Percentiles rank a stretch among this genome's conserved stretches.
Conservation (phyloP, 441 rosid genomes). For the Lepidium campestre region DNA sequence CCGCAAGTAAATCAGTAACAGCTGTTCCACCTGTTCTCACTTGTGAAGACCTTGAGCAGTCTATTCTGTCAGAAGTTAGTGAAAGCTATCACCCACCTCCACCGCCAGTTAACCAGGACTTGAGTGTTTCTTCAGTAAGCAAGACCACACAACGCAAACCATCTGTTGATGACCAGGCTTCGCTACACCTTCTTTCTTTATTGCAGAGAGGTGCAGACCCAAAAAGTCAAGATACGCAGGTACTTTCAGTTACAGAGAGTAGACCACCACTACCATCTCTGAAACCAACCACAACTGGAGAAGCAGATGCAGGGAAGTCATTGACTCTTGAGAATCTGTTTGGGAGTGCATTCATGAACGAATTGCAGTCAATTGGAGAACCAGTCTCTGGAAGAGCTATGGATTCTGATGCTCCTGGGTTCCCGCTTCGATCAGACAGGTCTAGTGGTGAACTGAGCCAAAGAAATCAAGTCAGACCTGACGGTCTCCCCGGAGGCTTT, state of each 20-base stretch:
- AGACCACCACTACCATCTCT: slow-evolving; percentile 32
- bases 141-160: slow-evolving; percentile 43
- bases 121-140: slow-evolving; percentile 28
- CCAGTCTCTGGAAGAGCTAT: slow-evolving; percentile 44
- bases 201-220: slow-evolving; percentile 56
- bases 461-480: slow-evolving; percentile 44
- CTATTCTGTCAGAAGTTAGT: slow-evolving; percentile 68
- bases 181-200: slow-evolving; percentile 85
- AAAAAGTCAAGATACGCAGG: slow-evolving; percentile 17
- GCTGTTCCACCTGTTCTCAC: slow-evolving; percentile 75
- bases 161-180: slow-evolving; percentile 56
- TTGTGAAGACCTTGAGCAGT: slow-evolving; percentile 98
- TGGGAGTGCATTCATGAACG: slow-evolving; percentile 94
- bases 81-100: slow-evolving; percentile 37
- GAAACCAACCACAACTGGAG: slow-evolving; percentile 31
- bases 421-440: slow-evolving; percentile 34
- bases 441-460: slow-evolving; percentile 32
- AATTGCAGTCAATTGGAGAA: slow-evolving; percentile 76
- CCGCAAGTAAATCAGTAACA: slow-evolving; percentile 33
- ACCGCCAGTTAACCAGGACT: slow-evolving; percentile 30
- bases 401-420: slow-evolving; percentile 40
- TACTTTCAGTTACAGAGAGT: slow-evolving; percentile 22
- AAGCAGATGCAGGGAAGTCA: slow-evolving; percentile 41
- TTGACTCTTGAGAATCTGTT: slow-evolving; percentile 91
- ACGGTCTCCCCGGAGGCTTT: slow-evolving; percentile 41